Evolutionary conservation across 805 yeast genomes (phyloP), one percentile per base, ranked within the genome.

Genomic region (Candida boleticola): DNA sequence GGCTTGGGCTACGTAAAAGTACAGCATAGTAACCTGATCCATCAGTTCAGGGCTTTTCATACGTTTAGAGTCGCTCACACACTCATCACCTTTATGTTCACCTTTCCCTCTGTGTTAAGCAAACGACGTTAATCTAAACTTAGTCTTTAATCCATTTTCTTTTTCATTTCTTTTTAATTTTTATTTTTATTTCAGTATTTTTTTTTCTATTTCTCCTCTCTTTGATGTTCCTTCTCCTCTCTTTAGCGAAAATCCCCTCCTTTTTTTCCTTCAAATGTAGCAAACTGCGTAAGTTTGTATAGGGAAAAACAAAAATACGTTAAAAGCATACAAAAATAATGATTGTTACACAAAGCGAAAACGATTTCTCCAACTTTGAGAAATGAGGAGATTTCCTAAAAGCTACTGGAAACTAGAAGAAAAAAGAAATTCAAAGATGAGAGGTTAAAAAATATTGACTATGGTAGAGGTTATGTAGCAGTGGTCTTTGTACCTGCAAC

Each of bases 131-230:
- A 17, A 36, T 21, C 36, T n/a, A n/a, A 16, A 13, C 11, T 16
- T 31, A 31, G 35, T 18, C 16, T 31, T 19, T 17, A 23, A 7
- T 7, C 27, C 18, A 6, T 5, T 13, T 31, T 31, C 35, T 31
- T 31, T 31, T 17, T 31, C n/a, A n/a, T 31, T 31, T 7, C 18
- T 31, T 31, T 31, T 31, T 16, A n/a, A n/a, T 31, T 31, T 19
- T 31, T 31, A 5, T 31, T 31, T 31, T 31, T 31, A 5, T 14
- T 14, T 13, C 17, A 6, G 32, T 14, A 29, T 31, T 31, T 31
- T 17, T 19, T 19, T 17, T 17, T 17, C 11, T 7, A 23, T 31
- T 17, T 31, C 35, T 31, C 35, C 35, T 18, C 16, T 31, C 19
- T 16, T 11, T 23, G 19, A n/a, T 6, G 10, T 5, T 5, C 20